Evolutionary conservation across 2,329 filamentous ascomycete species (phyloP), one percentile per base, ranked within the genome.

Genomic region (Aspergillus cejpii): DNA sequence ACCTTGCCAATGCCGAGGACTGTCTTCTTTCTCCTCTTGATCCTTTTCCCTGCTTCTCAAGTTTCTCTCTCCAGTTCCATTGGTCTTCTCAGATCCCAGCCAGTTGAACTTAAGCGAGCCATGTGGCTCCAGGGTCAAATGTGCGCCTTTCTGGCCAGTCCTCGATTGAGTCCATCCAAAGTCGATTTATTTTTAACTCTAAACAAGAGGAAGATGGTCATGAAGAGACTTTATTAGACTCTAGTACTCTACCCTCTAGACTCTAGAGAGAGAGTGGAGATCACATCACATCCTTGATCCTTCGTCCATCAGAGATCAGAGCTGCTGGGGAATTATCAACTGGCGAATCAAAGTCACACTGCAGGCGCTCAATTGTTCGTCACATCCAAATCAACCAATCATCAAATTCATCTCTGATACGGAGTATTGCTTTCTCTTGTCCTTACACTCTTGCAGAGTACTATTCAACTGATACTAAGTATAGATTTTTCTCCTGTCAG

Each of bases 331-430:
- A 17, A 17, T 15, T 19, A 10, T 2, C 7, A 6, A 21, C 6
- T 23, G 41, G 36, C 62, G 58, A 59, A 63, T 64, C 15, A 51
- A 15, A 53, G 21, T 17, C 33, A 45, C 50, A 51, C 52, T 64
- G 55, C 57, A 64, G 58, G 59, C 62, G 62, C 62, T 51, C 38
- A 39, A 52, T n/a, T n/a, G n/a, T 37, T 55, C 47, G 46, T 61
- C 58, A 57, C 31, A 34, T 19, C 46, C 42, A 12, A 34, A 23
- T 24, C 26, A 19, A 23, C 31, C 44, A 40, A 50, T 48, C 26
- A 29, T 24, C 23, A 8, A 8, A 24, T 24, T 24, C 23, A 24
- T 24, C 8, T 24, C 23, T 24, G 23, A n/a, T n/a, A n/a, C n/a
- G n/a, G n/a, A n/a, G n/a, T n/a, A n/a, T n/a, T n/a, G n/a, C n/a